Conservation (phyloP, 2,329 filamentous ascomycete genomes). For the Trichoderma sp. region DNA sequence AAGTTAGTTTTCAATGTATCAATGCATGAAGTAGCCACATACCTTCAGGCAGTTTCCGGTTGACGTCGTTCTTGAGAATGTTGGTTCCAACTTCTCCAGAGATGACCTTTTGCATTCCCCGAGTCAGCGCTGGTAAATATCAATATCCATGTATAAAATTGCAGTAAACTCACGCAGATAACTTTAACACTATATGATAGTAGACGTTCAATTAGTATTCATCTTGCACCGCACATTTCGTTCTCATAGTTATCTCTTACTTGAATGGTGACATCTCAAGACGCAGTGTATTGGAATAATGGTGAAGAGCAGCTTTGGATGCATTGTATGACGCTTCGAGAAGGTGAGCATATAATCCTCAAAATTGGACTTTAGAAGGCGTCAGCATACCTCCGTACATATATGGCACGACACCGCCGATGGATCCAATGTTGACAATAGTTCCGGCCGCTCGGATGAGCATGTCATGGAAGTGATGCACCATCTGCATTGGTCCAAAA, state of each 20-base stretch:
- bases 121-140: neutral
- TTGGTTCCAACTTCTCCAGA: constrained; percentile 25
- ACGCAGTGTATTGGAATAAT: constrained; percentile 29
- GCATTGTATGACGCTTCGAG: constrained; percentile 30
- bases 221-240: neutral
- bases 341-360: neutral
- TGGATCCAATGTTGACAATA: constrained; percentile 33
- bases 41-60: constrained; percentile 6
- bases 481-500: constrained; percentile 38
- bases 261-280: constrained; percentile 33
- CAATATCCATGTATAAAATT: neutral
- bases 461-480: constrained; percentile 29
- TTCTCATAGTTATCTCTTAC: constrained; percentile 3
- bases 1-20: rapidly evolving
- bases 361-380: neutral
- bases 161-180: neutral
- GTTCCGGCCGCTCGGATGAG: constrained; percentile 31
- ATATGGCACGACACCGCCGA: constrained; percentile 30
- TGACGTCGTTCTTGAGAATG: constrained; percentile 21
- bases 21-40: neutral
- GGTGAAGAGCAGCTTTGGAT: constrained; percentile 31
- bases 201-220: neutral
- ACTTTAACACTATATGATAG: constrained; percentile 1
- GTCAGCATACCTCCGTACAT: constrained; percentile 25
- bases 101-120: constrained; percentile 12